These are phyloP conservation scores for Saccharomycopsis hybrid DNA, from an alignment of 1,139 yeast genomes.

Conservation along the genomic window DNA sequence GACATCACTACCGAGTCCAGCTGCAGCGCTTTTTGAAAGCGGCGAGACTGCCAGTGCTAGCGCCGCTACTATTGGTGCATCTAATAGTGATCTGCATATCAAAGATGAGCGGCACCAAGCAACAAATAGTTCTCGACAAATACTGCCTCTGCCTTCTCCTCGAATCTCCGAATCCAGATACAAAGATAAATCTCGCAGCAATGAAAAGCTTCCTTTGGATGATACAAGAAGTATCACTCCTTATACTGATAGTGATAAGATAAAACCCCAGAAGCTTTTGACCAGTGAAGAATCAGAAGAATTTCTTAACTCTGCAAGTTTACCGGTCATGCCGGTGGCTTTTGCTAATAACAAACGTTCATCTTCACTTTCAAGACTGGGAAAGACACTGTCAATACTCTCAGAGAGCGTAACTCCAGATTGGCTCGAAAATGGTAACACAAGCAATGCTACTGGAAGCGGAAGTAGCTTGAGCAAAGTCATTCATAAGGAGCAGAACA, in stretches of 20 bases:
- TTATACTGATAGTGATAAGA: too few species aligned
- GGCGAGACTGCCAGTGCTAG: too few species aligned
- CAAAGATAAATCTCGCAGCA: too few species aligned
- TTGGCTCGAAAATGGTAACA: neutral
- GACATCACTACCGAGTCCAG: constrained; percentile 16
- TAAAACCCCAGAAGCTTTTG: too few species aligned
- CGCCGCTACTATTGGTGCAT: too few species aligned
- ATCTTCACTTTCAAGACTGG: neutral
- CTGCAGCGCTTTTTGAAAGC: constrained; percentile 3
- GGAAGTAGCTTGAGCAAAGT: neutral
- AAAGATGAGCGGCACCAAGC: neutral
- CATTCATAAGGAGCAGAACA: too few species aligned
- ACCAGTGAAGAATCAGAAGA: neutral
- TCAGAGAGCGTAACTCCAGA: constrained; percentile 1
- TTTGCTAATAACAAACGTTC: neutral
- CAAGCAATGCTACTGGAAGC: neutral
- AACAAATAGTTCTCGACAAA: too few species aligned
- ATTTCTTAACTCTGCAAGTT: neutral
- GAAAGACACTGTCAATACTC: constrained; percentile 5
- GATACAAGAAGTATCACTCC: too few species aligned
- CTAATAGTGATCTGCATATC: too few species aligned
- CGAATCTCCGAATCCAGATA: too few species aligned
- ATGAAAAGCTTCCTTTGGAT: too few species aligned
- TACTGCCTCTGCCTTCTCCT: too few species aligned
- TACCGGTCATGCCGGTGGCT: neutral